Base-by-base conservation (phyloP, 179 eudicot species). In the Carnegiea gigantea region DNA sequence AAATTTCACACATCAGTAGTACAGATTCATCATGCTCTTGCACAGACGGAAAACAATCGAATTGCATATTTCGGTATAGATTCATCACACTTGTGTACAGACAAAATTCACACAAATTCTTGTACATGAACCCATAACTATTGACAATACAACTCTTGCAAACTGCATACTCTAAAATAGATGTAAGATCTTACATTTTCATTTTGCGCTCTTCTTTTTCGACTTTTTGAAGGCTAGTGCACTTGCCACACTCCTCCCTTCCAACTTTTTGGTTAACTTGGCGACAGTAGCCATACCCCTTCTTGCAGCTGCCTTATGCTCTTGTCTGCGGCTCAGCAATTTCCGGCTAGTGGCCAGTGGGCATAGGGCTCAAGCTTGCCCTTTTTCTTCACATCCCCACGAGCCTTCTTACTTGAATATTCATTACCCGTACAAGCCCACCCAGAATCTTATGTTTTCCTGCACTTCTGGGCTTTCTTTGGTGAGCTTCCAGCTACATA, bases 351-450 rank as follows among this genome's bases (percentile, higher is more conserved):
- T 0, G 98, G 97, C 98, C 98, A 96, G 85, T 96, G 94, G 11
- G 99, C 97, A 78, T 96, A 96, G 1, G 99, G 98, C 89, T 96
- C 99, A n/a, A 92, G 91, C 88, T 95, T 95, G 9, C 91, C 96
- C 88, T 92, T 94, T 86, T 89, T 91, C 86, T 90, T 96, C 86
- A 96, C 84, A 83, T 96, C 99, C 53, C 99, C 98, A 26, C 88
- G 80, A 10, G 99, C 99, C 89, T 92, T 92, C 82, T 93, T 96
- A 83, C 97, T 94, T 3, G 92, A 88, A 81, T 96, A 96, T 77
- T 94, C 97, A 1, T 76, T 85, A 38, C 99, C 98, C 2, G 93
- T 89, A 84, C 91, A 94, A 1, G 99, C 92, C 95, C 95, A 94
- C 26, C 98, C 98, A 0, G 90, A 82, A 12, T 92, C 93, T 0